These are phyloP conservation scores for Naganishia vaughanmartiniae DNA, from an alignment of 768 basidiomycete genomes.

Conservation along the genomic window DNA sequence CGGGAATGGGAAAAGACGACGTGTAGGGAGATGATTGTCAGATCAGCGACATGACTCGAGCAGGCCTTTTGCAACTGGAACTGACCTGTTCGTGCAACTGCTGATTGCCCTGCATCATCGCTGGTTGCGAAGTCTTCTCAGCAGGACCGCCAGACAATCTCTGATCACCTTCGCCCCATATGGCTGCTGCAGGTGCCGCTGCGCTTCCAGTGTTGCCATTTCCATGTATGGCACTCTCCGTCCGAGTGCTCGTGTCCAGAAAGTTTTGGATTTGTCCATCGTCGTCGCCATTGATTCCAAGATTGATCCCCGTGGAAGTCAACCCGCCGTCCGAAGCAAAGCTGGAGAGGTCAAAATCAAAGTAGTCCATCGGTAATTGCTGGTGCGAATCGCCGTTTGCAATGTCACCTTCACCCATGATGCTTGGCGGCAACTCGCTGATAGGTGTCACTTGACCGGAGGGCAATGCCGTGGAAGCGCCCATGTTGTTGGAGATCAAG, in stretches of 20 bases:
- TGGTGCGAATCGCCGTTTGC: constrained; percentile 1
- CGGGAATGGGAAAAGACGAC: background rate
- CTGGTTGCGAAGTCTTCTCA: background rate
- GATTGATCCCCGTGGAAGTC: constrained; percentile 9
- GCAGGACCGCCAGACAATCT: background rate
- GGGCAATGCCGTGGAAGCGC: background rate
- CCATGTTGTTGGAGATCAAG: constrained; percentile 19
- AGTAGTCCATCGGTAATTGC: constrained; percentile 18
- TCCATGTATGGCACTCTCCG: background rate
- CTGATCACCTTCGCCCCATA: background rate
- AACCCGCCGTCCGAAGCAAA: constrained; percentile 3
- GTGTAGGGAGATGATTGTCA: background rate
- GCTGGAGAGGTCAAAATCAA: constrained; percentile 21
- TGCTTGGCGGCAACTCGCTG: constrained; percentile 16
- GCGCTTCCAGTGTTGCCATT: background rate
- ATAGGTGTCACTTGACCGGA: constrained; percentile 6
- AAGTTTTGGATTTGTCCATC: background rate
- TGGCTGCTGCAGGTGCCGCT: background rate
- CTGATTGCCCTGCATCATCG: background rate
- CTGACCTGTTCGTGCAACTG: constrained; percentile 16
- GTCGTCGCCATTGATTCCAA: background rate
- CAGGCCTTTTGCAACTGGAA: background rate
- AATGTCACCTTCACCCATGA: background rate
- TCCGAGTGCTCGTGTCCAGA: too few relatives aligned
- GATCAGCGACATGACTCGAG: background rate